phyloP scores from a whole-genome alignment of 225 moss, liverwort and hornwort species.

The Polytrichum commune region DNA sequence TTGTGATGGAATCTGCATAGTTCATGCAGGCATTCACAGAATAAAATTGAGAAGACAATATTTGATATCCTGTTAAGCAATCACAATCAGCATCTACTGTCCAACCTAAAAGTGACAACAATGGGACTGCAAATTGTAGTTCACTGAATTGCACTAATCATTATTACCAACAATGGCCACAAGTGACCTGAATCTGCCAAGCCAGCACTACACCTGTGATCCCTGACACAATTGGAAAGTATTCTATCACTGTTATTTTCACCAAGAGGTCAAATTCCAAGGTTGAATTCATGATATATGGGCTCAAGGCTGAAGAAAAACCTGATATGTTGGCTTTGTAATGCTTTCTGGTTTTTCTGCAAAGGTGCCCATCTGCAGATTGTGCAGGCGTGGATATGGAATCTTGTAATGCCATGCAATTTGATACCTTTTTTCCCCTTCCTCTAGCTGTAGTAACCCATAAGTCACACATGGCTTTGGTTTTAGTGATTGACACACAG shows the following conservation, averaged over 20 bases:
- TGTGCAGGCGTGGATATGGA: slow-evolving; percentile 89
- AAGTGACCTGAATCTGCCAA: too few species aligned
- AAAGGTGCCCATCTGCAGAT: slow-evolving; percentile 70
- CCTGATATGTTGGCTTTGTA: slow-evolving; percentile 56
- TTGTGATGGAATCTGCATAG: slow-evolving; percentile 71
- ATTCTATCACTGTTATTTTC: too few species aligned
- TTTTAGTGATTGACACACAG: background rate
- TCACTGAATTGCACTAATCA: too few species aligned
- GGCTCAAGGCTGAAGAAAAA: slow-evolving; percentile 8
- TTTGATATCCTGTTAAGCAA: background rate
- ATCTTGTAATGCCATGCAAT: slow-evolving; percentile 98
- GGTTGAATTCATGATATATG: too few species aligned
- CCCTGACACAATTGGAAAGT: too few species aligned
- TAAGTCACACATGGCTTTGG: background rate
- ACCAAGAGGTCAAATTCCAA: too few species aligned
- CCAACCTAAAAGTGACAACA: background rate
- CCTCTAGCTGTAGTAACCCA: slow-evolving; percentile 55
- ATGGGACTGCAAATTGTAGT: background rate
- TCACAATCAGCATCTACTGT: background rate
- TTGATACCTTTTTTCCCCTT: slow-evolving; percentile 87
- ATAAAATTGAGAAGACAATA: background rate
- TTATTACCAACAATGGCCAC: too few species aligned
- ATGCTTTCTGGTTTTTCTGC: slow-evolving; percentile 67
- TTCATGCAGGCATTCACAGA: background rate
- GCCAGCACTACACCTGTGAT: too few species aligned